Percentiles rank a stretch among this genome's conserved stretches.
These are phyloP conservation scores for Astrephomene gubernaculifera DNA, from an alignment of 139 green algal species.

Conservation along the genomic window DNA sequence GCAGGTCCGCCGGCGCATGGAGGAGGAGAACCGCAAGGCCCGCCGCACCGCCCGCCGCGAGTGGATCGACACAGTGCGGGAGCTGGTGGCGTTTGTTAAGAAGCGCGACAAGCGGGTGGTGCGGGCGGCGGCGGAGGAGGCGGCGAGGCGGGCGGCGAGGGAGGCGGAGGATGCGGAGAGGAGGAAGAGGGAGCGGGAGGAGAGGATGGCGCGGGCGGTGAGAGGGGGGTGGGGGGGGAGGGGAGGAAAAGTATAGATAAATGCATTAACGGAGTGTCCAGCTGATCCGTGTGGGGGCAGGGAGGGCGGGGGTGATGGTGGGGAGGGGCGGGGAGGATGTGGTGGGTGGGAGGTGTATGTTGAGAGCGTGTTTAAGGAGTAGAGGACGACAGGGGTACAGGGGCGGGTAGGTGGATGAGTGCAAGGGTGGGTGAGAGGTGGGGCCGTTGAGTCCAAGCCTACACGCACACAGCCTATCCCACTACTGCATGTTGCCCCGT, in stretches of 20 bases:
- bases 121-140: slow-evolving; percentile 66
- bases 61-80: slow-evolving; percentile 89
- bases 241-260: too few species aligned
- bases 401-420: too few species aligned
- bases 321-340: background rate
- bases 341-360: background rate
- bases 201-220: slow-evolving; percentile 57
- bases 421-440: too few species aligned
- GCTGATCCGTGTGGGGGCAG: background rate
- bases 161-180: slow-evolving; percentile 55
- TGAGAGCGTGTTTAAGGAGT: too few species aligned
- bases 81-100: slow-evolving; percentile 89
- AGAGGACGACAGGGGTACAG: too few species aligned
- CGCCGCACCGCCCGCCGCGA: slow-evolving; percentile 64
- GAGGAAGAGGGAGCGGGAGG: slow-evolving; percentile 58
- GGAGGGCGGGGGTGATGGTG: background rate
- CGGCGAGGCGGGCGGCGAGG: slow-evolving; percentile 43
- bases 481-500: too few species aligned
- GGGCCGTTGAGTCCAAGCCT: too few species aligned
- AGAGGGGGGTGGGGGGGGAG: background rate
- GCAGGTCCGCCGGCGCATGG: slow-evolving; percentile 89
- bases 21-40: slow-evolving; percentile 91
- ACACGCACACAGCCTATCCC: too few species aligned
- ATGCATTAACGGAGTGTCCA: too few species aligned
- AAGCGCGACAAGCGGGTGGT: slow-evolving; percentile 90